Evolutionary conservation across 2,329 filamentous ascomycete genomes (phyloP).

Genomic region (Paecilomyces niveus): DNA sequence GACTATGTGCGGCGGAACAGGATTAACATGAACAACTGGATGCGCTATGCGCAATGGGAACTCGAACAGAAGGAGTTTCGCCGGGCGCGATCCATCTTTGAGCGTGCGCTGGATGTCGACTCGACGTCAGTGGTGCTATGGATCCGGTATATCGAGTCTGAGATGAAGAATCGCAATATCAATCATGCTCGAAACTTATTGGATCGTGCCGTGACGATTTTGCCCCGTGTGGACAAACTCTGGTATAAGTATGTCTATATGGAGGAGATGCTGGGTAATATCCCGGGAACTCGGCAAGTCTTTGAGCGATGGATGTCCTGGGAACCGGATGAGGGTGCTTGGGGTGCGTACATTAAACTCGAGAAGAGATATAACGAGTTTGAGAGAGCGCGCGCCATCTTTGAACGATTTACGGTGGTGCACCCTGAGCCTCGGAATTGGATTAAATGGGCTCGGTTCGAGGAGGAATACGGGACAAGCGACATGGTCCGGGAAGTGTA

Average conservation of each 20-base stretch:
- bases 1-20: constrained; percentile 94
- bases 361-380: constrained; percentile 94
- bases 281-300: constrained; percentile 83
- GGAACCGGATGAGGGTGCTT: constrained; percentile 93
- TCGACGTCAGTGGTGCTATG: constrained; percentile 79
- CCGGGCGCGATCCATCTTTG: constrained; percentile 85
- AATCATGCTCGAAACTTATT: constrained; percentile 93
- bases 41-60: constrained; percentile 95
- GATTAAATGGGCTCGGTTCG: constrained; percentile 98
- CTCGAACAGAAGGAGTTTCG: constrained; percentile 96
- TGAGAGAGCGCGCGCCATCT: constrained; percentile 82
- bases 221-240: constrained; percentile 87
- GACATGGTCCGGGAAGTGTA: constrained; percentile 90
- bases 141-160: constrained; percentile 89
- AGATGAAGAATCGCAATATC: constrained; percentile 94
- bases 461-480: constrained; percentile 89
- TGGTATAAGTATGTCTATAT: constrained; percentile 99
- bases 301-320: constrained; percentile 99
- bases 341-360: constrained; percentile 92
- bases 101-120: constrained; percentile 87
- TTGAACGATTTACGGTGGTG: constrained; percentile 80
- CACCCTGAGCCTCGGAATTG: constrained; percentile 94
- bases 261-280: constrained; percentile 95
- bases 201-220: constrained; percentile 85
- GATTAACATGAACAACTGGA: constrained; percentile 98